Evolutionary conservation across 805 yeast genomes (phyloP), one percentile per base, ranked within the genome.

Genomic region (Cyberlindnera maritima): DNA sequence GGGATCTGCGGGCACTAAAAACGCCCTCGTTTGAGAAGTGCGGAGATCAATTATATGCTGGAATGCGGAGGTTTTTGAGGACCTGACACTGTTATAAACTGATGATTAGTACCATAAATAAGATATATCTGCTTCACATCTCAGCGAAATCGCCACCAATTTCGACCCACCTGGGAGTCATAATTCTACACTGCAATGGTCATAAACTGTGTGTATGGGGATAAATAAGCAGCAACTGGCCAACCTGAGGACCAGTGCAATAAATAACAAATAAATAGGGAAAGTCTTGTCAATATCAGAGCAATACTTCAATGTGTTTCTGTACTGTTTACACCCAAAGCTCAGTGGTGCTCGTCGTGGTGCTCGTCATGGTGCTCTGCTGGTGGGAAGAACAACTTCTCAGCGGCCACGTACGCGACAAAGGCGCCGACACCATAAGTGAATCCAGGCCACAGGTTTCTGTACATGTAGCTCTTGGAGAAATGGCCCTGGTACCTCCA

Each of bases 401-500:
- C 67, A 35, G 54, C 66, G 29, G 79, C 77, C 50, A 79, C 74
- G 62, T 83, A 83, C 19, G 77, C 72, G 28, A 81, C 70, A 60
- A 88, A 88, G 3, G 90, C 94, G 15, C 80, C 90, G 20, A 83
- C 73, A 23, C 91, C 96, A 36, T 83, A 74, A 26, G 88, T 87
- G 42, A 88, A 74, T 3, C 96, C 96, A 4, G 96, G 96, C 61
- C 88, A 79, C 14, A 87, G 75, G 47, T 81, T 81, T 59, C 75
- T 81, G 66, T 80, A 83, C 57, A 94, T 74, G 67, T 83, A 80
- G 41, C 69, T 68, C 57, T 88, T 80, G 44, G 86, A 75, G 71
- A 88, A 88, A 44, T 82, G 87, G 49, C 94, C 95, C 60, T 81
- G 83, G 68, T 81, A 85, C 75, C 96, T 83, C 96, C 96, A 88